A percentile compares a stretch with the other conserved stretches of the same genome.
Evolutionary conservation across 177 flowering plant species (phyloP).

Genomic region (Tripterygium wilfordii): DNA sequence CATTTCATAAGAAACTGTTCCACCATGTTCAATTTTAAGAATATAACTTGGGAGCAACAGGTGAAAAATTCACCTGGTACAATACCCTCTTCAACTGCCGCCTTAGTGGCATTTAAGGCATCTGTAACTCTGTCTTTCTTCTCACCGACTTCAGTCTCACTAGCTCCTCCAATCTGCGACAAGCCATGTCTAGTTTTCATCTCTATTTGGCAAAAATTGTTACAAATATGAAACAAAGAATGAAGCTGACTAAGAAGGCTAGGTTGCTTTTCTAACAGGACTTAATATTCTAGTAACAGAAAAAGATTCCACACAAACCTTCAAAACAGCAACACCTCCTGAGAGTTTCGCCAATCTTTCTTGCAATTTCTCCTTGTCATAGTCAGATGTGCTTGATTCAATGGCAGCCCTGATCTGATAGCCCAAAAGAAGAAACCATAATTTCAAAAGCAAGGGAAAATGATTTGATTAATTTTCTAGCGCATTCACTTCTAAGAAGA

Average conservation of each 20-base stretch:
- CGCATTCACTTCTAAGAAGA: too few relatives aligned
- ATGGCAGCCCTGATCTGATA: slow-evolving; percentile 67
- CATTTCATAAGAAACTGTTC: neutral
- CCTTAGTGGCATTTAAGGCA: slow-evolving; percentile 96
- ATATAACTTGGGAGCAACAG: neutral
- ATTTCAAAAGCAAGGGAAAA: neutral
- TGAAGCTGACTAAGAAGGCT: neutral
- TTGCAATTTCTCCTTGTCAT: slow-evolving; percentile 86
- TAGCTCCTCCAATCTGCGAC: slow-evolving; percentile 95
- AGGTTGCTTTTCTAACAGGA: too few relatives aligned
- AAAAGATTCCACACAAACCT: slow-evolving; percentile 44
- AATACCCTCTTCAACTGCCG: slow-evolving; percentile 98
- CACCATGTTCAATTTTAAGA: neutral
- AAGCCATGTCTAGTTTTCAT: neutral
- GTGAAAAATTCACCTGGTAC: slow-evolving; percentile 53
- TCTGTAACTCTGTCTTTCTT: slow-evolving; percentile 96
- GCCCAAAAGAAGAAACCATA: neutral
- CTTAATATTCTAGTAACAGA: too few relatives aligned
- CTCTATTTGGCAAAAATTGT: too few relatives aligned
- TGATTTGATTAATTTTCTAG: too few relatives aligned
- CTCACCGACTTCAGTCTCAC: slow-evolving; percentile 96
- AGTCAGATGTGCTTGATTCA: slow-evolving; percentile 77
- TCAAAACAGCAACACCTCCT: slow-evolving; percentile 93
- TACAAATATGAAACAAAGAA: too few relatives aligned
- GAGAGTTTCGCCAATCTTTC: slow-evolving; percentile 91